Conservation (phyloP, 2,329 filamentous ascomycete species). For the Claviceps lovelessii region DNA sequence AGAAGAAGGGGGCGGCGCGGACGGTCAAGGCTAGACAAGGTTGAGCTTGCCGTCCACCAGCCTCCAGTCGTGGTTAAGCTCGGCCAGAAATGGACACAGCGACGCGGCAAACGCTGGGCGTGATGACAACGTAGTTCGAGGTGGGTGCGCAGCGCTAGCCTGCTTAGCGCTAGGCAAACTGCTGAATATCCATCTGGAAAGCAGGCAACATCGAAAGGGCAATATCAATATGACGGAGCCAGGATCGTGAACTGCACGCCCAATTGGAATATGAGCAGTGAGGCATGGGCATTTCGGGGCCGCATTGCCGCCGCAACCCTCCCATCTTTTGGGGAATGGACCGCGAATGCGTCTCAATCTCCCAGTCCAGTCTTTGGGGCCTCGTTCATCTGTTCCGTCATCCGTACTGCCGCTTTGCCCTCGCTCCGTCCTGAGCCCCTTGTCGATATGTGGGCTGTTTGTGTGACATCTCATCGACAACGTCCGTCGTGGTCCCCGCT, state of each 20-base stretch:
- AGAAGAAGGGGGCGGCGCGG: neutral
- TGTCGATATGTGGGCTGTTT: neutral
- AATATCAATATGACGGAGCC: neutral
- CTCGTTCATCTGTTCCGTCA: neutral
- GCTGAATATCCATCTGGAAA: slow-evolving; percentile 5
- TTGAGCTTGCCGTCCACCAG: neutral
- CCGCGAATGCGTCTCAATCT: neutral
- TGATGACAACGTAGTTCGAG: neutral
- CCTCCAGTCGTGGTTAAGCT: neutral
- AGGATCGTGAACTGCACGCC: neutral
- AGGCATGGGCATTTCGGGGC: neutral
- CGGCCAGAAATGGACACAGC: slow-evolving; percentile 1
- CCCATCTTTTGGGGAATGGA: neutral
- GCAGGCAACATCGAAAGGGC: slow-evolving; percentile 1
- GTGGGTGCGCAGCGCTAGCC: slow-evolving; percentile 1
- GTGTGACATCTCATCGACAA: neutral
- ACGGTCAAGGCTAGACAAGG: slow-evolving; percentile 1
- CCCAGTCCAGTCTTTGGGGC: neutral
- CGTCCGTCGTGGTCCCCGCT: neutral
- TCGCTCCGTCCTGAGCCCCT: neutral
- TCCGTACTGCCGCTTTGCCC: neutral
- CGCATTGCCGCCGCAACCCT: neutral
- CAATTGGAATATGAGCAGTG: slow-evolving; percentile 1
- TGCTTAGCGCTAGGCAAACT: slow-evolving; percentile 2
- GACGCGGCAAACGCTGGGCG: slow-evolving; percentile 1